A percentile compares a stretch with the other conserved stretches of the same genome.
phyloP scores from a whole-genome alignment of 768 basidiomycete species.

The Pleurotus ostreatus region DNA sequence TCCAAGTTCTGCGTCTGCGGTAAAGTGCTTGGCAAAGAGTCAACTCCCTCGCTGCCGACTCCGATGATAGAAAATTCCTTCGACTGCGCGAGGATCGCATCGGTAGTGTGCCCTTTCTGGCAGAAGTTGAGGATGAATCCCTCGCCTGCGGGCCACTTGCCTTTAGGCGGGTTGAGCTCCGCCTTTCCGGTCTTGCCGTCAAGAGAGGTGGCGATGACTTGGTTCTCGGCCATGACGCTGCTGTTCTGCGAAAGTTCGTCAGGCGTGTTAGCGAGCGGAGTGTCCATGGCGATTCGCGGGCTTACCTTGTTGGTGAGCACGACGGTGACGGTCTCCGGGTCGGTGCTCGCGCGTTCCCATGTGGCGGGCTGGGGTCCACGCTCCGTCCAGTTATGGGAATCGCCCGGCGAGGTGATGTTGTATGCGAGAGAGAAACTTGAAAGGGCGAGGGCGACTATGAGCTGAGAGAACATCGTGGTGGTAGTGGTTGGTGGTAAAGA shows the following conservation, averaged over 20 bases:
- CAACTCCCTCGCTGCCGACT: too few relatives aligned
- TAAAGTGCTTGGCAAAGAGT: too few relatives aligned
- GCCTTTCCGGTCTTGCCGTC: too few relatives aligned
- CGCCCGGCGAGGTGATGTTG: constrained; percentile 49
- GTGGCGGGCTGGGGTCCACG: constrained; percentile 47
- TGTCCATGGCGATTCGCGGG: too few relatives aligned
- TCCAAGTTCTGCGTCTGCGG: neutral
- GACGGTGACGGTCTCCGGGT: constrained; percentile 64
- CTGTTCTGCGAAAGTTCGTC: constrained; percentile 9
- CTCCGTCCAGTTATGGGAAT: constrained; percentile 51
- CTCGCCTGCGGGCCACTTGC: too few relatives aligned
- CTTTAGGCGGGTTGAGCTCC: too few relatives aligned
- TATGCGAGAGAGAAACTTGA: constrained; percentile 59
- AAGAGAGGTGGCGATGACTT: constrained; percentile 54
- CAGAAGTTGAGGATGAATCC: constrained; percentile 77
- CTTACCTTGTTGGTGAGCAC: constrained; percentile 63
- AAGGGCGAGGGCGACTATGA: constrained; percentile 42
- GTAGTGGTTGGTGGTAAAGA: constrained; percentile 12
- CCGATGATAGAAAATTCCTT: constrained; percentile 42
- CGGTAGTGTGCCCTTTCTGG: constrained; percentile 37
- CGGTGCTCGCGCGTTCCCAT: constrained; percentile 67
- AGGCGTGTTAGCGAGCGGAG: too few relatives aligned
- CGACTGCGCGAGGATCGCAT: constrained; percentile 70
- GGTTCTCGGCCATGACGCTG: constrained; percentile 25
- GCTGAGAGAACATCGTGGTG: constrained; percentile 11